These are phyloP conservation scores for Jimgerdemannia lactiflua DNA, from an alignment of 192 early-diverging fungal species.

Conservation along the genomic window DNA sequence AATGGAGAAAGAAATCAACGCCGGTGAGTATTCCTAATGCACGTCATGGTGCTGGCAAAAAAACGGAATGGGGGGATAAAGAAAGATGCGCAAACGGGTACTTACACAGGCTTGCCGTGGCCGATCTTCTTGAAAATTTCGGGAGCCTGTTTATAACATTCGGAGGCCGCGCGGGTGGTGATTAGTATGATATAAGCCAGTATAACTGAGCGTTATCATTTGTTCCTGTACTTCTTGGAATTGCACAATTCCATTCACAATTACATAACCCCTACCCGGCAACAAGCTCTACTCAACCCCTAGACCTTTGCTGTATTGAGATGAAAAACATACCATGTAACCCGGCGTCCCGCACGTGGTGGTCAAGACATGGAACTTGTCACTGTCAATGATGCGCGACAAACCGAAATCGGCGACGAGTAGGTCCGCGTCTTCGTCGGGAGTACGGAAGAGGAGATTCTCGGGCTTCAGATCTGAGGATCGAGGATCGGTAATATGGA, in stretches of 20 bases:
- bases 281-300: no score
- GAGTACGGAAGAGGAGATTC: slow-evolving; percentile 70
- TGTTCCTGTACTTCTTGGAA: no score
- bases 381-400: slow-evolving; percentile 59
- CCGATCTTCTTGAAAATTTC: slow-evolving; percentile 57
- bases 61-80: background rate
- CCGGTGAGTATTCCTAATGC: slow-evolving; percentile 1
- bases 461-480: slow-evolving; percentile 64
- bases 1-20: background rate
- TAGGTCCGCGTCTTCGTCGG: slow-evolving; percentile 54
- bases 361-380: slow-evolving; percentile 56
- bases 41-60: background rate
- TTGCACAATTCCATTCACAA: no score
- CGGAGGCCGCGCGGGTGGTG: no score
- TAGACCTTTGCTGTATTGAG: no score
- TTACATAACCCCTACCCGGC: no score
- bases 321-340: slow-evolving; percentile 58
- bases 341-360: slow-evolving; percentile 78
- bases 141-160: slow-evolving; percentile 38
- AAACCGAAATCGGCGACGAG: slow-evolving; percentile 86
- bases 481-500: background rate
- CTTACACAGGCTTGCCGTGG: slow-evolving; percentile 70
- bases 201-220: no score
- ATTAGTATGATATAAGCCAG: no score
- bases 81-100: background rate